Percentiles rank a stretch among this genome's conserved stretches.
Evolutionary conservation across 2,329 filamentous ascomycete genomes (phyloP).

Genomic region (Atkinsonella hypoxylon): DNA sequence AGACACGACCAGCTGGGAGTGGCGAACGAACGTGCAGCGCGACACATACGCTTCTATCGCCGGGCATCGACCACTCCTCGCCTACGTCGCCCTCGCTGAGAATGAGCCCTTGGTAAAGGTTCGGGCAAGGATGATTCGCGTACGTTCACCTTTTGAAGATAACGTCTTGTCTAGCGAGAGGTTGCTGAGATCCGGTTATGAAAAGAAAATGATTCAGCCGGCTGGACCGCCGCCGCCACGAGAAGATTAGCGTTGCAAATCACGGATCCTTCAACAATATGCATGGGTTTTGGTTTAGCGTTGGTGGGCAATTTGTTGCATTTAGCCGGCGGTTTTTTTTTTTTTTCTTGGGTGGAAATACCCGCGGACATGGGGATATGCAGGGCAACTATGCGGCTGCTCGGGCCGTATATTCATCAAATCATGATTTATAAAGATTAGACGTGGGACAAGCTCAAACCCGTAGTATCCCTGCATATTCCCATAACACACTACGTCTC

Average conservation of each 20-base stretch:
- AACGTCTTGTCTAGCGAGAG: neutral
- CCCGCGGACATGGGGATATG: neutral
- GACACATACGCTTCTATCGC: conserved; percentile 84
- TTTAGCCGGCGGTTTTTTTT: neutral
- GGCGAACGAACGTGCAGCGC: conserved; percentile 88
- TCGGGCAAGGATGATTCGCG: conserved; percentile 67
- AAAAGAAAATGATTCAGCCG: conserved; percentile 55
- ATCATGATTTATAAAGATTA: neutral
- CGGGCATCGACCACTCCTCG: conserved; percentile 77
- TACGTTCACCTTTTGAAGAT: conserved; percentile 20
- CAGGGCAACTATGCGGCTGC: neutral
- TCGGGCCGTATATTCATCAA: neutral
- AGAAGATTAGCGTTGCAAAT: conserved; percentile 30
- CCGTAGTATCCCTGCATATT: neutral
- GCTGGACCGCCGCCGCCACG: conserved; percentile 44
- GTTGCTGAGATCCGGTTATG: neutral
- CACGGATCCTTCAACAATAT: neutral
- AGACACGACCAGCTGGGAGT: conserved; percentile 96
- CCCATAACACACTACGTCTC: neutral
- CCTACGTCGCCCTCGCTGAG: conserved; percentile 82
- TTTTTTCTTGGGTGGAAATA: neutral
- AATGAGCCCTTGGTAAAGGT: conserved; percentile 76
- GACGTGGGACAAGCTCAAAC: neutral
- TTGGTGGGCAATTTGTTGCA: neutral
- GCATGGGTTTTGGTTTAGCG: neutral